These are phyloP conservation scores for Rutstroemia sp. DNA, from an alignment of 2,329 filamentous ascomycete genomes.

Conservation along the genomic window DNA sequence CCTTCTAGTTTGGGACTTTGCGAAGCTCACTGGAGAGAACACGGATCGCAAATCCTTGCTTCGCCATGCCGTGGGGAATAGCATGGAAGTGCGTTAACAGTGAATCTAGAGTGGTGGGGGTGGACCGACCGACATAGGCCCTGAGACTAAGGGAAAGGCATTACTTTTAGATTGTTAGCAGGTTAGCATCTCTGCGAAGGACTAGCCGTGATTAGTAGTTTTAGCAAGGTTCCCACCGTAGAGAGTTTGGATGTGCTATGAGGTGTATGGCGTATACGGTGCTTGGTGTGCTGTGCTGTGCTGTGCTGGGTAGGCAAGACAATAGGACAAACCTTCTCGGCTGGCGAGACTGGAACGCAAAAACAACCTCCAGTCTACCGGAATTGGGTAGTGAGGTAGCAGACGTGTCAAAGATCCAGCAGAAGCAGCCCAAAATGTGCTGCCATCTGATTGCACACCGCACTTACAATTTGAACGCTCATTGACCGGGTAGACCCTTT, in stretches of 20 bases:
- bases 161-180: background rate
- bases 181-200: background rate
- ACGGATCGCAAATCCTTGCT: conserved; percentile 3
- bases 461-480: background rate
- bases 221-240: background rate
- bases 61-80: background rate
- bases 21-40: conserved; percentile 3
- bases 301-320: background rate
- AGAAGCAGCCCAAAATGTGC: background rate
- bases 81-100: background rate
- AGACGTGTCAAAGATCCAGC: background rate
- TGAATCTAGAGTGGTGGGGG: conserved; percentile 1
- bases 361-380: background rate
- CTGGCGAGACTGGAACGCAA: background rate
- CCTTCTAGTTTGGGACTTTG: background rate
- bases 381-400: background rate
- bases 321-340: background rate
- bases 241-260: background rate
- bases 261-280: background rate
- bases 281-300: background rate
- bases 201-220: background rate
- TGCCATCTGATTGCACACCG: conserved; percentile 7
- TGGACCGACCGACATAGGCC: background rate
- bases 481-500: conserved; percentile 2
- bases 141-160: background rate